Base-by-base conservation (phyloP, 192 early-diverging fungal genomes). In the Coemansia sp. region DNA sequence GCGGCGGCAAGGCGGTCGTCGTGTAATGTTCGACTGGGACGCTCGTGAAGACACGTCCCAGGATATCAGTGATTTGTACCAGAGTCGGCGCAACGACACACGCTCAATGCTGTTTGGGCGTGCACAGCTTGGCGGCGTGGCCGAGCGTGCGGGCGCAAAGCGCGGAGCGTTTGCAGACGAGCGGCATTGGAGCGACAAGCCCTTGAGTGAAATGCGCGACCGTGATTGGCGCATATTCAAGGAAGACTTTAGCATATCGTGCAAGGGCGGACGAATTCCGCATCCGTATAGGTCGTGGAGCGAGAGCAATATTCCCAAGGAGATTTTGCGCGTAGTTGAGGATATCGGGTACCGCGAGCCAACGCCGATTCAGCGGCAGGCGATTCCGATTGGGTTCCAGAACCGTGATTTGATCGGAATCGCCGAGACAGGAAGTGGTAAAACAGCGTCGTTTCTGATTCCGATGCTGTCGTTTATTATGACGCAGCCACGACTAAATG, bases 161-260 rank as follows among this genome's bases (percentile, higher is more conserved):
- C 51, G 32, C 0, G 64, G 58, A 58, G 60, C 63, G 50, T 47
- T 84, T 35, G 91, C 87, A 84, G 94, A 97, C 60, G 93, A 95
- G 75, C 86, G 95, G 19, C 96, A 98, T 72, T 99, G 97, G 97
- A 81, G 86, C 21, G 92, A 95, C 27, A 99, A 99, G 67, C 86
- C 88, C 11, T 77, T 98, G 65, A 63, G 63, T 7, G 88, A 97
- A 55, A 99, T 99, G 97, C 86, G 81, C 52, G 95, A 98, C 74
- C 85, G 97, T 65, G 97, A 99, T 65, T 99, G 97, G 97, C 91
- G 97, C 75, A 99, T 99, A 58, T 98, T 99, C 79, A 95, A 94
- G 62, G 97, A 99, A 75, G 97, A 99, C 68, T 97, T 91, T 76
- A 93, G 89, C 68, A 99, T 99, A 52, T 81, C 94, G 4, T 93